Percentiles rank a stretch among this genome's conserved stretches.
These are phyloP conservation scores for Colletotrichum nymphaeae DNA, from an alignment of 2,329 filamentous ascomycete species.

Conservation along the genomic window DNA sequence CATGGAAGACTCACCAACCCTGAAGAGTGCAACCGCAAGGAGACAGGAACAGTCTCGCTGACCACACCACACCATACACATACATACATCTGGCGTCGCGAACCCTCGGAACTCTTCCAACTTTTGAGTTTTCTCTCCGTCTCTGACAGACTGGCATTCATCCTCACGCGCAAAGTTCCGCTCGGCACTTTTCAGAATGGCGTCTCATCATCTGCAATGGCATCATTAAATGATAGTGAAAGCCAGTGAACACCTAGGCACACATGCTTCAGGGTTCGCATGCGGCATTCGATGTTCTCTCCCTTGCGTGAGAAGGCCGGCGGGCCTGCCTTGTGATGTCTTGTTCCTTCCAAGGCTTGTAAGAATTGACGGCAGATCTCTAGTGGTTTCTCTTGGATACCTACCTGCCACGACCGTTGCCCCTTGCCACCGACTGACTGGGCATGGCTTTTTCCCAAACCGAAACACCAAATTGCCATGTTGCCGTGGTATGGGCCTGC, in stretches of 20 bases:
- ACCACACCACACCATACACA: neutral
- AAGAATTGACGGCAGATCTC: neutral
- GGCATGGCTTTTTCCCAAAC: constrained; percentile 18
- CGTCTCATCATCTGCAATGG: constrained; percentile 3
- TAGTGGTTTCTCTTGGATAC: constrained; percentile 6
- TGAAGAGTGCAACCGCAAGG: neutral
- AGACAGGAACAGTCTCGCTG: neutral
- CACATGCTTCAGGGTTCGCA: constrained; percentile 1
- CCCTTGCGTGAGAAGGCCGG: constrained; percentile 10
- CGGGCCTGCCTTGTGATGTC: constrained; percentile 16
- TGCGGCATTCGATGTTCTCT: constrained; percentile 11
- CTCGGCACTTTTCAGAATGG: constrained; percentile 22
- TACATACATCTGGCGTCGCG: constrained; percentile 5
- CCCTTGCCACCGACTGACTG: constrained; percentile 7
- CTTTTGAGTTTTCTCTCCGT: constrained; percentile 29
- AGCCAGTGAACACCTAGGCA: neutral
- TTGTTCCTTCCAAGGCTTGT: constrained; percentile 3
- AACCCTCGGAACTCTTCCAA: constrained; percentile 20
- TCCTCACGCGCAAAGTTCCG: constrained; percentile 16
- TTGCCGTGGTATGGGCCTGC: neutral
- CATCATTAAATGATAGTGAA: neutral
- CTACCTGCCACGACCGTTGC: neutral
- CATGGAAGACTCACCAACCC: neutral
- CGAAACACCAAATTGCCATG: neutral
- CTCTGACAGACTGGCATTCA: constrained; percentile 12